Conservation (phyloP, 2,329 filamentous ascomycete genomes). For the Exserohilum rostratum region DNA sequence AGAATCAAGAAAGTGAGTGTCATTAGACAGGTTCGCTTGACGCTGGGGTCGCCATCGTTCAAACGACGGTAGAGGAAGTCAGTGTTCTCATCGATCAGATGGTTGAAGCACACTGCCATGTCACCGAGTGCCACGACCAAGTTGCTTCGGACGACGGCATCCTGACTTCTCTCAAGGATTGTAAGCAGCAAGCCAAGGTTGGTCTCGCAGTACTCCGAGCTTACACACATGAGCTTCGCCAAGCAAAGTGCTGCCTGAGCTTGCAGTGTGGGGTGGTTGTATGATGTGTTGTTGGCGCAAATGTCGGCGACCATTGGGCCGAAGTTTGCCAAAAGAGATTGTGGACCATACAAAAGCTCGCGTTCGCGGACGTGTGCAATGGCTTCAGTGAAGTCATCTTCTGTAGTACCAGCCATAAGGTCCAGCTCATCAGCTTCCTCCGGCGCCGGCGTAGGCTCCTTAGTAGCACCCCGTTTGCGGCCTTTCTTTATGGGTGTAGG, state of each 20-base stretch:
- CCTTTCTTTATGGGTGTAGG: slow-evolving; percentile 49
- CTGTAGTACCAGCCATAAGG: slow-evolving; percentile 93
- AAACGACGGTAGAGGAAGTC: slow-evolving; percentile 95
- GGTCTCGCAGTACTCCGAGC: slow-evolving; percentile 91
- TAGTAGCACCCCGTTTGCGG: slow-evolving; percentile 47
- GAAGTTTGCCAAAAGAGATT: slow-evolving; percentile 86
- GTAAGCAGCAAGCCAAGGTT: slow-evolving; percentile 94
- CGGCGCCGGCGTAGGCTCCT: slow-evolving; percentile 53
- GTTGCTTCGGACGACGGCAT: slow-evolving; percentile 92
- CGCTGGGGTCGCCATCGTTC: slow-evolving; percentile 84
- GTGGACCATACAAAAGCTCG: slow-evolving; percentile 80
- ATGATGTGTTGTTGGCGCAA: slow-evolving; percentile 87
- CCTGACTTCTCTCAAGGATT: slow-evolving; percentile 92
- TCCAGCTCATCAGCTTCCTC: slow-evolving; percentile 88
- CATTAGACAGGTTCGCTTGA: slow-evolving; percentile 98
- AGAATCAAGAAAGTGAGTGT: slow-evolving; percentile 96
- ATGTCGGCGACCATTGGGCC: slow-evolving; percentile 92
- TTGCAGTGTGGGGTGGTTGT: slow-evolving; percentile 87
- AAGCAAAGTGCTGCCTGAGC: slow-evolving; percentile 92
- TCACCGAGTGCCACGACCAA: slow-evolving; percentile 96
- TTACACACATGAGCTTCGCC: slow-evolving; percentile 98
- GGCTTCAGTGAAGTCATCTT: slow-evolving; percentile 89
- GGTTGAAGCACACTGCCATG: slow-evolving; percentile 99
- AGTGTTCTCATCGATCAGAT: slow-evolving; percentile 98
- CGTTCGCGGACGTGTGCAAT: slow-evolving; percentile 84